Evolutionary conservation across 805 yeast species (phyloP), one percentile per base, ranked within the genome.

Genomic region (Candida sakaeoensis): DNA sequence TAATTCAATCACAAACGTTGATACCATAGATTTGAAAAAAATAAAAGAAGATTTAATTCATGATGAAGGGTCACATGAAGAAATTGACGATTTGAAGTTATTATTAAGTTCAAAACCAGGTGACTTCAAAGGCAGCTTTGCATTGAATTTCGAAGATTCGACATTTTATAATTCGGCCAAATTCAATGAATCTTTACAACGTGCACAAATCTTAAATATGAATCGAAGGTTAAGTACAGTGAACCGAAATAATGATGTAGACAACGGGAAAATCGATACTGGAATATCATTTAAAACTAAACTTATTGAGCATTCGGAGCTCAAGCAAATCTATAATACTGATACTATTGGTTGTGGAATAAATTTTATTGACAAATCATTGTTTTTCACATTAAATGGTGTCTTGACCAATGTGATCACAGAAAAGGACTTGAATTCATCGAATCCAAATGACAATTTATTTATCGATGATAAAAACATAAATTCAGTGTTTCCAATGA

Each of bases 321-420:
- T 23, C 2, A 44, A 34, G 14, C 53, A 52, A 33, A 18, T 39
- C 2, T 46, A 43, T 33, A 51, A 45, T 30, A 51, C 59, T 16
- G 96, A 88, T 58, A 67, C 75, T 2, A 72, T 90, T 46, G 97
- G 97, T 0, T 83, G 90, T 58, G 96, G 96, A 4, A 72, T 88
- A 17, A 83, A 89, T 62, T 83, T 77, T 50, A 65, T 74, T 12
- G 76, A 75, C 29, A 72, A 77, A 30, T 62, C 79, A 0, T 71
- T 87, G 2, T 90, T 89, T 51, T 77, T 78, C 47, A 89, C 96
- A 0, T 82, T 85, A 55, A 89, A 90, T 60, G 97, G 96, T 2
- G 70, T 85, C 3, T 47, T 61, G 26, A 58, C 60, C 8, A 53
- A 47, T 25, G 49, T 49, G 3, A 55, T 64, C 6, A 33, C 47